Conservation (phyloP, 306 rosid species). For the Vachellia pachyceras region DNA sequence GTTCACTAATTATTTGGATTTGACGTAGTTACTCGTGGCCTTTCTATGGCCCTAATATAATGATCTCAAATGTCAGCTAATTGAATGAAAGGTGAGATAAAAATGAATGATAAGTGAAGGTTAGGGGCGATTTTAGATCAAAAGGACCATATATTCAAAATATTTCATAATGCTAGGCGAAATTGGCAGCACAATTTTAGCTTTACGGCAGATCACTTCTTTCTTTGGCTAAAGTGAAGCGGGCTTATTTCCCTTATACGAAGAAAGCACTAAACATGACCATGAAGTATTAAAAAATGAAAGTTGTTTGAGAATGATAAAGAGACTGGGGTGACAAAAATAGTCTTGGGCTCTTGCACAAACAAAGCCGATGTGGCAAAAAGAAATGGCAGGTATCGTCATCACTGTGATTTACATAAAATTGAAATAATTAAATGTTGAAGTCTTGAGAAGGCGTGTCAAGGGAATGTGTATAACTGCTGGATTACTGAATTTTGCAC, state of each 20-base stretch:
- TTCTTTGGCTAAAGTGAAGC: not conserved
- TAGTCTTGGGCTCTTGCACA: not conserved
- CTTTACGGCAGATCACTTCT: not conserved
- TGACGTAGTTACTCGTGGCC: conserved; percentile 45
- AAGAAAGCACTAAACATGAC: not conserved
- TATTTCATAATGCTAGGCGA: not conserved
- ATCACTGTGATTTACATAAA: not conserved
- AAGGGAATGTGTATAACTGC: not conserved
- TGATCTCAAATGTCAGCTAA: not conserved
- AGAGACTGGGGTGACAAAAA: not conserved
- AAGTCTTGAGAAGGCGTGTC: not conserved
- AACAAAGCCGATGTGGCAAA: not conserved
- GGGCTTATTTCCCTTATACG: not conserved
- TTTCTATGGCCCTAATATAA: too few species aligned
- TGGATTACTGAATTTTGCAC: not conserved
- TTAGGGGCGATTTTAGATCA: not conserved
- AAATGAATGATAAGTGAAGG: not conserved
- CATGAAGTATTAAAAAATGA: not conserved
- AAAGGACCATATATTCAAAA: not conserved
- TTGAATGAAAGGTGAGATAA: not conserved
- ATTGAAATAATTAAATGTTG: not conserved
- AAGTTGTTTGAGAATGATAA: not conserved
- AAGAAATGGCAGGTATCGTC: not conserved
- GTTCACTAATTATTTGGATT: conserved; percentile 73
- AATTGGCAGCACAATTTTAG: not conserved